Evolutionary conservation across 805 yeast species (phyloP).

Genomic region (Clavispora santaluciae): DNA sequence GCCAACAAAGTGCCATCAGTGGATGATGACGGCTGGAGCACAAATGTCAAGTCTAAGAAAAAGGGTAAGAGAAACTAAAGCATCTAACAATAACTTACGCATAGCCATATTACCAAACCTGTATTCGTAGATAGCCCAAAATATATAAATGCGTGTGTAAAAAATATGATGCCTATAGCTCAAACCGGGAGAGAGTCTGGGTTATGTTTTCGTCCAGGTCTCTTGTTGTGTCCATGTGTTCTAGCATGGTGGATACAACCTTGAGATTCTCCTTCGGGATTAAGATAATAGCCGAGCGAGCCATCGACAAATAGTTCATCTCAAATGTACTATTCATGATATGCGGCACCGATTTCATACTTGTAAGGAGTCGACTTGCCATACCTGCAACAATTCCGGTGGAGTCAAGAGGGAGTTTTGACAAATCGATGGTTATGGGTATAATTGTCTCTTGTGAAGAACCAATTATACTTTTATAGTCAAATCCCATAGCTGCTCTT

Average conservation of each 20-base stretch:
- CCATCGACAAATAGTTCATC: slow-evolving; percentile 59
- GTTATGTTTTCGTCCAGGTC: not conserved
- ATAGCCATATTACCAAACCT: not conserved
- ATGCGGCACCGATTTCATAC: slow-evolving; percentile 16
- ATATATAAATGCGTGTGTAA: not conserved
- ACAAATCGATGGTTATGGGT: slow-evolving; percentile 54
- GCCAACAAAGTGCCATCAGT: slow-evolving; percentile 35
- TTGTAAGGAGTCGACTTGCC: slow-evolving; percentile 44
- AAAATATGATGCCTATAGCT: not conserved
- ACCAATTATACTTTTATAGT: slow-evolving; percentile 44
- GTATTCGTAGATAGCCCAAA: not conserved
- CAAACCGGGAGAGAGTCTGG: not conserved
- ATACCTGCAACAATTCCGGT: slow-evolving; percentile 67
- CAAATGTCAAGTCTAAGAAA: slow-evolving; percentile 36
- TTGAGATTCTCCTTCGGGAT: slow-evolving; percentile 48
- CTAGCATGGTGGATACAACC: slow-evolving; percentile 20
- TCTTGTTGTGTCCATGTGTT: not conserved
- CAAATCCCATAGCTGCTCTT: slow-evolving; percentile 36
- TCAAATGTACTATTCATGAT: slow-evolving; percentile 29
- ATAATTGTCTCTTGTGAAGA: slow-evolving; percentile 51
- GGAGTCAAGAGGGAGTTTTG: slow-evolving; percentile 50
- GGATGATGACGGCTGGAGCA: slow-evolving; percentile 47
- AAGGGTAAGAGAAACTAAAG: slow-evolving; percentile 28
- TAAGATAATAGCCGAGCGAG: slow-evolving; percentile 54
- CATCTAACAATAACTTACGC: not conserved